These are phyloP conservation scores for Nicotiana obtusifolia DNA, from an alignment of 257 asterid species.

Conservation along the genomic window DNA sequence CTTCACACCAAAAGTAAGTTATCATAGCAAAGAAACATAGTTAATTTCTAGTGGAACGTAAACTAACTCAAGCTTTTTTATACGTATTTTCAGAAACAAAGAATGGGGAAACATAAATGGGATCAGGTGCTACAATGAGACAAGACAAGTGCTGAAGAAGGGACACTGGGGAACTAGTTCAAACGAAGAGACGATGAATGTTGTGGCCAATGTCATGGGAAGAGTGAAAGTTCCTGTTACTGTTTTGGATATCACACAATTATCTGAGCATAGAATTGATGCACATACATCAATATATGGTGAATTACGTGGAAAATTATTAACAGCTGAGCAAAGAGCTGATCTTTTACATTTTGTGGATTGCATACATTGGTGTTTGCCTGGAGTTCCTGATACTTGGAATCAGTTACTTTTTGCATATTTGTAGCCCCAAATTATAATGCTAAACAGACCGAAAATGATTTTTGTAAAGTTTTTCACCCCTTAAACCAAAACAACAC, in stretches of 20 bases:
- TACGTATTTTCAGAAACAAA: constrained; percentile 35
- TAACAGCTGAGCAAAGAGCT: constrained; percentile 56
- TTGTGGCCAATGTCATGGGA: constrained; percentile 34
- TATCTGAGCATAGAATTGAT: constrained; percentile 72
- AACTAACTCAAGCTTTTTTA: not conserved
- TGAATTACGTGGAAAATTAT: constrained; percentile 54
- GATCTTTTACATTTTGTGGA: constrained; percentile 72
- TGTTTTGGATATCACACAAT: constrained; percentile 59
- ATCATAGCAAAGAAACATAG: not conserved
- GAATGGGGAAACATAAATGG: constrained; percentile 73
- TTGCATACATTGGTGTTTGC: constrained; percentile 89
- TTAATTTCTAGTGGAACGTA: not conserved
- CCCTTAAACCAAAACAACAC: not conserved
- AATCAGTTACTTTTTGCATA: constrained; percentile 63
- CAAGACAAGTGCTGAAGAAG: constrained; percentile 44
- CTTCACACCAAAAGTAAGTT: constrained; percentile 59
- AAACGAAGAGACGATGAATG: constrained; percentile 51
- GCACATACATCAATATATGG: constrained; percentile 74
- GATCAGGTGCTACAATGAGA: constrained; percentile 74
- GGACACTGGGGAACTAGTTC: constrained; percentile 78
- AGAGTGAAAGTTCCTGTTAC: constrained; percentile 72
- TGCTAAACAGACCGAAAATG: not conserved
- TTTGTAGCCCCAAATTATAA: constrained; percentile 25
- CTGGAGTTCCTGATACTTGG: constrained; percentile 91
- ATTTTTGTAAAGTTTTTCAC: not conserved